Conservation (phyloP, 176 grass and related monocot genomes). For the Ananas comosus region DNA sequence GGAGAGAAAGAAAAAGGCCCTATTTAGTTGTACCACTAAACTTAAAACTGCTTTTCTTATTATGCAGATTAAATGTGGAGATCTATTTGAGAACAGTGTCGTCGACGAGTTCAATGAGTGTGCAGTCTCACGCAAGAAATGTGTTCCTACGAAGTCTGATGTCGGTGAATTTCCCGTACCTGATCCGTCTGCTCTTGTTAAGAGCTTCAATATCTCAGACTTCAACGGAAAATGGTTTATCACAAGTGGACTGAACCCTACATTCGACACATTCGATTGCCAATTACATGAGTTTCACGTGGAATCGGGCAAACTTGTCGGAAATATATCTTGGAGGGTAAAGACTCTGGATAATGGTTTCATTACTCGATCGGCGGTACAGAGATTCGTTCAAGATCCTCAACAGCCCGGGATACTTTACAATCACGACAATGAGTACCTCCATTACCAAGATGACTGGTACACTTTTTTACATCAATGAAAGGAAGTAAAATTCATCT, state of each 20-base stretch:
- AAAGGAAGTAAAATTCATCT: background rate
- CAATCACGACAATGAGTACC: conserved; percentile 90
- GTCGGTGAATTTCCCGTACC: conserved; percentile 79
- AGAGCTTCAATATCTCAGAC: conserved; percentile 77
- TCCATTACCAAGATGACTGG: conserved; percentile 99
- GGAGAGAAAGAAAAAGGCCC: too few species aligned
- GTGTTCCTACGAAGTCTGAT: conserved; percentile 76
- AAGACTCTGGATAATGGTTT: conserved; percentile 63
- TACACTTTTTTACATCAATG: conserved; percentile 14
- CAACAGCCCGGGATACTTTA: conserved; percentile 65
- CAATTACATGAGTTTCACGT: conserved; percentile 86
- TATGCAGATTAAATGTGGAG: conserved; percentile 83
- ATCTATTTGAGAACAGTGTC: conserved; percentile 84
- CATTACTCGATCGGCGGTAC: conserved; percentile 58
- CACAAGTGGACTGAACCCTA: conserved; percentile 83
- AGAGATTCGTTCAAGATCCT: conserved; percentile 73
- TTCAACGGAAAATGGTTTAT: conserved; percentile 96
- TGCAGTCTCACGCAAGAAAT: conserved; percentile 92
- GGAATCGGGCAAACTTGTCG: conserved; percentile 65
- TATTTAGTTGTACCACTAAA: background rate
- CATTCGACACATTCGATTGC: conserved; percentile 84
- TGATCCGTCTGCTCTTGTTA: conserved; percentile 52
- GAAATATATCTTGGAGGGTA: conserved; percentile 70
- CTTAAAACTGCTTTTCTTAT: background rate
- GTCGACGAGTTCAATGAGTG: conserved; percentile 97